Evolutionary conservation across 1,139 yeast genomes (phyloP).

Genomic region (Wickerhamomyces sp.): DNA sequence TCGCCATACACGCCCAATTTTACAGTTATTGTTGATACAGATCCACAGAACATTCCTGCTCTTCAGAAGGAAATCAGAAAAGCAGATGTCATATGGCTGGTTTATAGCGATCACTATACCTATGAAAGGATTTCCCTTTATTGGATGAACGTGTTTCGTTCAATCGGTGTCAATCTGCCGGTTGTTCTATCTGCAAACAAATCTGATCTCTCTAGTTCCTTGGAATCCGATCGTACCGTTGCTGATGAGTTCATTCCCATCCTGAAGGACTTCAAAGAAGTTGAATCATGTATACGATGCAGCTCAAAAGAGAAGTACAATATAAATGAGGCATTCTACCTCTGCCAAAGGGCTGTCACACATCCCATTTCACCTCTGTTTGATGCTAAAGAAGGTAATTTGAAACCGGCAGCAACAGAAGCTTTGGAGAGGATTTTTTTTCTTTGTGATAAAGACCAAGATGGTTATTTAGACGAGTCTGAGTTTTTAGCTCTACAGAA

Average conservation of each 20-base stretch:
- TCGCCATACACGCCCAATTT: slow-evolving; percentile 58
- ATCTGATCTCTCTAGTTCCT: slow-evolving; percentile 41
- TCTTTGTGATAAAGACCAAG: slow-evolving; percentile 85
- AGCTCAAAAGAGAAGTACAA: slow-evolving; percentile 78
- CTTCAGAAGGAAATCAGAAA: slow-evolving; percentile 72
- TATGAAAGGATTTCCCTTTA: slow-evolving; percentile 86
- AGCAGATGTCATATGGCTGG: slow-evolving; percentile 91
- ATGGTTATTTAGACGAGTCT: slow-evolving; percentile 65
- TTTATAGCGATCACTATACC: slow-evolving; percentile 89
- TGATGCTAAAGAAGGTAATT: slow-evolving; percentile 81
- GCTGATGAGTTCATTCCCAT: slow-evolving; percentile 71
- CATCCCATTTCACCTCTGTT: slow-evolving; percentile 93
- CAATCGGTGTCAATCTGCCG: slow-evolving; percentile 89
- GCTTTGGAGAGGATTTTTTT: slow-evolving; percentile 83
- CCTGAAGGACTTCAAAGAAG: slow-evolving; percentile 86
- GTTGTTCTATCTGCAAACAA: slow-evolving; percentile 89
- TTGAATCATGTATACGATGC: slow-evolving; percentile 85
- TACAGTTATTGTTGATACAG: slow-evolving; percentile 76
- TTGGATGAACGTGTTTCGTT: slow-evolving; percentile 92
- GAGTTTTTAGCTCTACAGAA: slow-evolving; percentile 69
- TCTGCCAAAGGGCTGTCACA: slow-evolving; percentile 88
- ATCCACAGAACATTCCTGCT: slow-evolving; percentile 54
- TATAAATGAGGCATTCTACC: slow-evolving; percentile 84
- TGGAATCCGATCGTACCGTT: slow-evolving; percentile 26
- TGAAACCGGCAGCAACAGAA: slow-evolving; percentile 71